Evolutionary conservation across 2,329 filamentous ascomycete species (phyloP), one percentile per base, ranked within the genome.

Genomic region (Chaetomium globosum): DNA sequence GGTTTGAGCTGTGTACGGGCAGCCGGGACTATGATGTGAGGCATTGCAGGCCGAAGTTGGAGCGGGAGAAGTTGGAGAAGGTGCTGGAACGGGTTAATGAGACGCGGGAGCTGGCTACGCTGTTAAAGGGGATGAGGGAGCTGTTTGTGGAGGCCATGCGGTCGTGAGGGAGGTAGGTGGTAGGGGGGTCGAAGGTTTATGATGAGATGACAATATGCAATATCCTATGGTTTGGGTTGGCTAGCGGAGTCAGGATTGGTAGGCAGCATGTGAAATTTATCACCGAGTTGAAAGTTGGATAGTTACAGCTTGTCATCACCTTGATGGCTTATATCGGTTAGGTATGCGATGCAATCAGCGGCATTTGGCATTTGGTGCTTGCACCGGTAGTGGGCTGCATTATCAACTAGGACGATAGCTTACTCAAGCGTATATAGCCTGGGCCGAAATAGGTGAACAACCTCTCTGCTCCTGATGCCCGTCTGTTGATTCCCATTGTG

Each of bases 1-100:
- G 91, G 88, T 98, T 99, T 75, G 94, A 98, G 80, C 81, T 99
- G 64, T 88, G 90, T 71, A 96, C 91, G 54, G 87, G 87, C 43
- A 87, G 86, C 69, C 83, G 91, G 66, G 93, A 97, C 73, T 98
- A 97, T 77, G 90, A 91, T 69, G 89, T 98, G 46, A 85, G 88
- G 66, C 89, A 91, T 71, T 90, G 89, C 72, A 84, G 90, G 74
- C 95, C 95, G 13, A 94, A 92, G 79, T 80, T 97, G 68, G 91
- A 96, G 74, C 81, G 84, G 67, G 91, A 93, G 68, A 89, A 88
- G 71, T 85, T 95, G 52, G 91, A 95, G 62, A 83, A 84, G 75
- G 88, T 95, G 56, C 77, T 93, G 63, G 91, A 96, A 69, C 83
- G 83, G 74, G 83, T 97, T 65, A 96, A 96, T 74, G 93, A 97